Percentiles rank a stretch among this genome's conserved stretches.
These are phyloP conservation scores for Nemania abortiva DNA, from an alignment of 2,329 filamentous ascomycete species.

Conservation along the genomic window DNA sequence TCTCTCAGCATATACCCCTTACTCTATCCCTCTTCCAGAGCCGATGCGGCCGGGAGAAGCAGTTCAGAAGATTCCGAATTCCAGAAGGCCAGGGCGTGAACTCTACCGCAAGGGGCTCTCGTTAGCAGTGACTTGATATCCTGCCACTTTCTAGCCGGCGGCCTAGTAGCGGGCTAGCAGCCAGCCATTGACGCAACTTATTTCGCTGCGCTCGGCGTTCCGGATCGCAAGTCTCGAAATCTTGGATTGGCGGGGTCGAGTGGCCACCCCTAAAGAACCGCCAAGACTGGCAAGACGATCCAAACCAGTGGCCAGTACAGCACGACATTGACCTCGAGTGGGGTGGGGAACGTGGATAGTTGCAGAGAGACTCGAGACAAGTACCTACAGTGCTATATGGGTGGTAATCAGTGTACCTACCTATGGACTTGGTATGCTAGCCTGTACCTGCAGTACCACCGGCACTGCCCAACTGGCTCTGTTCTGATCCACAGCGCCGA, in stretches of 20 bases:
- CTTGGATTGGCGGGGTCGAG: conserved; percentile 42
- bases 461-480: background rate
- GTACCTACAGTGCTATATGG: background rate
- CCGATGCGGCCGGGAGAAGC: background rate
- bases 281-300: conserved; percentile 5
- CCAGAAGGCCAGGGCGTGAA: background rate
- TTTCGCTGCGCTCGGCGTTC: conserved; percentile 22
- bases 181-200: conserved; percentile 37
- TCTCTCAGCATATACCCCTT: background rate
- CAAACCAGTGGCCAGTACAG: conserved; percentile 20
- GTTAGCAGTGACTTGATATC: conserved; percentile 1
- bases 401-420: background rate
- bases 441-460: background rate
- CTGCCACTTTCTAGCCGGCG: background rate
- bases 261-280: conserved; percentile 37
- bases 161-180: conserved; percentile 3
- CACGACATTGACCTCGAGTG: conserved; percentile 28
- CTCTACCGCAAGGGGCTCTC: background rate
- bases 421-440: no score
- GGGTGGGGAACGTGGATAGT: conserved; percentile 9
- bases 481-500: background rate
- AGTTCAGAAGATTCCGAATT: background rate
- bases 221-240: conserved; percentile 25
- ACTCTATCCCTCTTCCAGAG: background rate
- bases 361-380: conserved; percentile 9